A percentile compares a stretch with the other conserved stretches of the same genome.
These are phyloP conservation scores for Ceratobasidium sp. DNA, from an alignment of 1,284 basidiomycete genomes.

Conservation along the genomic window DNA sequence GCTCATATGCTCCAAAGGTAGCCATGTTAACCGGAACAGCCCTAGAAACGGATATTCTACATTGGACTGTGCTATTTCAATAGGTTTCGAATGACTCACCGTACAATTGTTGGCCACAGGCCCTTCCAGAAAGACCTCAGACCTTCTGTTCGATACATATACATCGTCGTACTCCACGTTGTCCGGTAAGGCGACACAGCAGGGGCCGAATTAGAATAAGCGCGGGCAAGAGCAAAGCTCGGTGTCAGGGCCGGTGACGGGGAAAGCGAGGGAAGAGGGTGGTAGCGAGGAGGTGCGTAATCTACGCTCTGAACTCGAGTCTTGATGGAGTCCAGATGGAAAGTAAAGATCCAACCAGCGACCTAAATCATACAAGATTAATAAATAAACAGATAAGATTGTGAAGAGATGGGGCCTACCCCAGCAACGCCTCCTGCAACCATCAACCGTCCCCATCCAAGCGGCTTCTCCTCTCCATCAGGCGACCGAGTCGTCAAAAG, in stretches of 20 bases:
- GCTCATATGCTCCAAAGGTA: constrained; percentile 62
- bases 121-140: constrained; percentile 74
- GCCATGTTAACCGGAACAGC: constrained; percentile 66
- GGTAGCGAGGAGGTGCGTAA: constrained; percentile 28
- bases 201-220: constrained; percentile 40
- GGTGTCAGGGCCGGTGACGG: constrained; percentile 34
- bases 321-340: constrained; percentile 87
- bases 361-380: constrained; percentile 45
- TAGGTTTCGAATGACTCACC: constrained; percentile 58
- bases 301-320: constrained; percentile 75
- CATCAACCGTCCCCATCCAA: constrained; percentile 68
- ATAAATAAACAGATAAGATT: constrained; percentile 49
- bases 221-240: constrained; percentile 31
- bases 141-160: constrained; percentile 73
- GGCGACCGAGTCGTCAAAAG: constrained; percentile 54
- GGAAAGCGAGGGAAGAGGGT: neutral
- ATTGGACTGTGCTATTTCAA: neutral
- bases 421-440: constrained; percentile 83
- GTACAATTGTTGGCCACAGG: constrained; percentile 76
- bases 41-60: constrained; percentile 43
- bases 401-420: constrained; percentile 44
- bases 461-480: constrained; percentile 40
- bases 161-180: constrained; percentile 61
- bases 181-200: constrained; percentile 58
- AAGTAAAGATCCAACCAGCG: constrained; percentile 74